Evolutionary conservation across 495 filamentous ascomycete species (phyloP).

Genomic region (Penicillium goetzii): DNA sequence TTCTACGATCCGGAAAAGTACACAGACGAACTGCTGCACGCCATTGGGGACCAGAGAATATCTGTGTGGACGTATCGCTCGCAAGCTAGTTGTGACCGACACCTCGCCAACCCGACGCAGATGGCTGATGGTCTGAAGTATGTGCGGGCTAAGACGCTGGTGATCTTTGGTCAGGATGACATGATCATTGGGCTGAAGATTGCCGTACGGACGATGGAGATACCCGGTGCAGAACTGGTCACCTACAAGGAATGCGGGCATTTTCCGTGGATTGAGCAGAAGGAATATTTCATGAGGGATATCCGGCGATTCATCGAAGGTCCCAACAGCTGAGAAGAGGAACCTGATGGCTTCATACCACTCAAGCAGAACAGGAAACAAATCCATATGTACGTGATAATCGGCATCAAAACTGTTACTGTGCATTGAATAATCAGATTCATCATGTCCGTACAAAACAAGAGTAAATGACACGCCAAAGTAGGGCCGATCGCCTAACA

Average conservation of each 20-base stretch:
- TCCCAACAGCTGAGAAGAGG: neutral
- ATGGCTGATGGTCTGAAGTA: constrained; percentile 20
- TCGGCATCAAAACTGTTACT: constrained; percentile 13
- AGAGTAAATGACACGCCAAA: constrained; percentile 27
- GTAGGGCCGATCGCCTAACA: constrained; percentile 16
- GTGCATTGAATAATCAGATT: constrained; percentile 27
- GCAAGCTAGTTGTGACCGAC: constrained; percentile 20
- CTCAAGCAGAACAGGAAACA: constrained; percentile 7
- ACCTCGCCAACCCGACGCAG: constrained; percentile 8
- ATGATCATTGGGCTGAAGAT: constrained; percentile 25
- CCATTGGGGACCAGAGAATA: constrained; percentile 17
- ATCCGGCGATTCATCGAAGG: constrained; percentile 20
- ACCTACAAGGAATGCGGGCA: constrained; percentile 29
- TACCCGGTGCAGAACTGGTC: constrained; percentile 11
- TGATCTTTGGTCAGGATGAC: constrained; percentile 26
- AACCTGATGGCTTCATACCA: neutral
- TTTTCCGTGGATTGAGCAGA: constrained; percentile 32
- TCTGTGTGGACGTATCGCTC: constrained; percentile 17
- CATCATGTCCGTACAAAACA: constrained; percentile 21
- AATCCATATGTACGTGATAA: neutral
- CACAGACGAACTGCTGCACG: constrained; percentile 8
- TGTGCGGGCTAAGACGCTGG: constrained; percentile 26
- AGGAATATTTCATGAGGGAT: constrained; percentile 21
- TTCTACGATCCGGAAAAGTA: constrained; percentile 23
- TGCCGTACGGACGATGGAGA: constrained; percentile 16